Conservation (phyloP, 306 rosid genomes). For the Spatholobus suberectus region DNA sequence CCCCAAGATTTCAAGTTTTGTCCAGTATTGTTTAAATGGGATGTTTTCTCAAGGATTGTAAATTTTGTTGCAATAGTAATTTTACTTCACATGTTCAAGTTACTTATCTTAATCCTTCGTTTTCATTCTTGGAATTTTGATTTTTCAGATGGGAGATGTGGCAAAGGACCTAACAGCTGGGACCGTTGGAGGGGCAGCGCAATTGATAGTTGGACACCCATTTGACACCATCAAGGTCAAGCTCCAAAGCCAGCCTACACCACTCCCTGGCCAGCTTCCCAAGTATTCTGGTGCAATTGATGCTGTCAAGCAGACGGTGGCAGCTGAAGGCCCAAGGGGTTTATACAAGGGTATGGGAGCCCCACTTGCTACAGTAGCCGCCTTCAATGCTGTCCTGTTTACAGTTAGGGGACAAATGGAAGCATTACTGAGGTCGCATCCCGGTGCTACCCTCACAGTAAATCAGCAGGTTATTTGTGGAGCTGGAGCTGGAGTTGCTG, state of each 20-base stretch:
- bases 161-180: constrained; percentile 93
- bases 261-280: constrained; percentile 83
- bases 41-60: background rate
- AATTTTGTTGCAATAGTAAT: background rate
- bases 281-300: constrained; percentile 88
- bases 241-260: constrained; percentile 96
- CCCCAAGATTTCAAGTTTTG: background rate
- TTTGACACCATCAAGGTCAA: constrained; percentile 98
- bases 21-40: constrained; percentile 20
- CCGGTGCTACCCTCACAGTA: constrained; percentile 73
- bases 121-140: constrained; percentile 7
- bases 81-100: constrained; percentile 1
- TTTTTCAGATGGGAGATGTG: constrained; percentile 85
- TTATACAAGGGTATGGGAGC: constrained; percentile 99
- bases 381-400: constrained; percentile 93
- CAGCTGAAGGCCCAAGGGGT: constrained; percentile 93
- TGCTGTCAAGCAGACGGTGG: constrained; percentile 90
- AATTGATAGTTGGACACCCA: constrained; percentile 88
- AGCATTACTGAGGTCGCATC: constrained; percentile 72
- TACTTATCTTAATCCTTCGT: background rate
- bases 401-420: constrained; percentile 93
- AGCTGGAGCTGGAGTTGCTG: constrained; percentile 96
- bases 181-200: constrained; percentile 93
- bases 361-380: constrained; percentile 97
- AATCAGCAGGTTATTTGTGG: constrained; percentile 81